phyloP scores from a whole-genome alignment of 2,329 filamentous ascomycete species.

The Botrytis paeoniae region DNA sequence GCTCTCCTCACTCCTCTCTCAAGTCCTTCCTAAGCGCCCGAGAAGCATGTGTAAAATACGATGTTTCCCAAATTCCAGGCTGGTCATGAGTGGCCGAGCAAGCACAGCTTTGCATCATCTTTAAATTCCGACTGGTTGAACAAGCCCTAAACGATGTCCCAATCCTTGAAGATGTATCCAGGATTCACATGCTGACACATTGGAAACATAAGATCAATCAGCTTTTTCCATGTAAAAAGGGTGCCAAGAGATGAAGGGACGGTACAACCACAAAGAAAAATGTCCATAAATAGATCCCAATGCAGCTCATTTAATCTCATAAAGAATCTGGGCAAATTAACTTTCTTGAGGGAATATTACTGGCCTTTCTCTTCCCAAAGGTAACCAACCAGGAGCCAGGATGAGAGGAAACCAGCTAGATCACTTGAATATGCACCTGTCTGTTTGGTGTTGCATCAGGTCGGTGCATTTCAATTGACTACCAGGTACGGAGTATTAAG shows the following conservation, averaged over 20 bases:
- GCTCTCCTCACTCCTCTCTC: background rate
- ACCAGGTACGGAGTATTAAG: background rate
- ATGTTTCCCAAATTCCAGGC: background rate
- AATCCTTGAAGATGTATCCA: slow-evolving; percentile 7
- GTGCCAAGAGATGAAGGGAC: slow-evolving; percentile 8
- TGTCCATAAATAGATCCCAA: slow-evolving; percentile 18
- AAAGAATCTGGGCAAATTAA: slow-evolving; percentile 13
- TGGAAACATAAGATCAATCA: slow-evolving; percentile 15
- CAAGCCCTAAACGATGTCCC: slow-evolving; percentile 16
- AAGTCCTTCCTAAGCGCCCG: slow-evolving; percentile 14
- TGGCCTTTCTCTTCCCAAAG: background rate
- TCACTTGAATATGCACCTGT: background rate
- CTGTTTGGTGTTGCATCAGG: background rate
- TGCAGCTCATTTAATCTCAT: slow-evolving; percentile 14
- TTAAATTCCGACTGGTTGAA: slow-evolving; percentile 9
- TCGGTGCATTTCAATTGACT: background rate
- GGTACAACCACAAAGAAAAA: background rate
- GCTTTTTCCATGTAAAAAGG: background rate
- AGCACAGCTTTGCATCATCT: slow-evolving; percentile 6
- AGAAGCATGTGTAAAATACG: slow-evolving; percentile 10
- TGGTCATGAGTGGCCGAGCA: slow-evolving; percentile 15
- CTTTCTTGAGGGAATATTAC: slow-evolving; percentile 3
- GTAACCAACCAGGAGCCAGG: background rate
- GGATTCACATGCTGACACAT: slow-evolving; percentile 15
- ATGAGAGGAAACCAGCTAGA: background rate